These are phyloP conservation scores for Themeda triandra DNA, from an alignment of 176 grass and related monocot species.

Conservation along the genomic window DNA sequence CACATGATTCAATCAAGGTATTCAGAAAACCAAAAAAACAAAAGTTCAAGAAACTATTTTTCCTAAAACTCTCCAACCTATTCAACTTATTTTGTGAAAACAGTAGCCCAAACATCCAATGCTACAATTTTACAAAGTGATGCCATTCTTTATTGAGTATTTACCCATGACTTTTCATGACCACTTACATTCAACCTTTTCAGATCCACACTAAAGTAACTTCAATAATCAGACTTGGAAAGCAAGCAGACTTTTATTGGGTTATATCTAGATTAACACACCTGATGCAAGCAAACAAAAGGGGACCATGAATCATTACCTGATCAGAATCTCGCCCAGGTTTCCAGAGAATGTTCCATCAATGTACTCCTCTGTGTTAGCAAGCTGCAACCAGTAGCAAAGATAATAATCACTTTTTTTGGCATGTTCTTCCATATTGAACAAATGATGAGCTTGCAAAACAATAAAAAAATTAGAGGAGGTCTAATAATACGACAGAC, in stretches of 20 bases:
- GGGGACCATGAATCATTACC: constrained; percentile 25
- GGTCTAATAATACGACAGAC: neutral
- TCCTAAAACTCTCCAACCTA: neutral
- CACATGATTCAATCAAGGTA: neutral
- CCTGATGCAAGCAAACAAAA: neutral
- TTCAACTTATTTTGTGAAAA: neutral
- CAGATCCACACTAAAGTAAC: neutral
- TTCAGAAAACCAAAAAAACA: neutral
- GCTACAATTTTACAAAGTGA: neutral
- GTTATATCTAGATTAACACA: neutral
- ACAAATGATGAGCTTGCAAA: neutral
- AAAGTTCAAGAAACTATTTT: neutral
- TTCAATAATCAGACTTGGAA: neutral
- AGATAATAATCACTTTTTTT: neutral
- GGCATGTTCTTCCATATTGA: neutral
- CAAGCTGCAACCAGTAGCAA: constrained; percentile 46
- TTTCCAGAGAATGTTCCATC: constrained; percentile 86
- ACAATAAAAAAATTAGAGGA: neutral
- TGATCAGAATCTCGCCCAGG: constrained; percentile 81
- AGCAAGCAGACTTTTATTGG: neutral
- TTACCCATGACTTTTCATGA: neutral
- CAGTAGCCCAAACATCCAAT: neutral
- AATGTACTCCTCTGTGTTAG: constrained; percentile 87
- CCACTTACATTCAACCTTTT: neutral
- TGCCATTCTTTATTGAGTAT: neutral